Conservation (phyloP, 2,329 filamentous ascomycete species). For the Pezizomycotina sp. region DNA sequence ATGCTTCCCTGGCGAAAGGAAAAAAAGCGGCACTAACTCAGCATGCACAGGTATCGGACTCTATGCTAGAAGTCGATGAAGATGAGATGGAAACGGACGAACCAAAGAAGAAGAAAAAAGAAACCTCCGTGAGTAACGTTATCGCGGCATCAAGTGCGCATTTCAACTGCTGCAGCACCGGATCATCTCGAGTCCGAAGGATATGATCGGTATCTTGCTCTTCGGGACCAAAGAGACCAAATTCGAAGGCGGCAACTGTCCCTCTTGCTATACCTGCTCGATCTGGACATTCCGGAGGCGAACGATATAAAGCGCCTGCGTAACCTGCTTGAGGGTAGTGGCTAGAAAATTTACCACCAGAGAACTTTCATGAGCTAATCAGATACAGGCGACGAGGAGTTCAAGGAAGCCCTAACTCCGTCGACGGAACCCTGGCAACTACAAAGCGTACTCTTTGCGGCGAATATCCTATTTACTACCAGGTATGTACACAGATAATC, state of each 20-base stretch:
- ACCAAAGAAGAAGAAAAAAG: slow-evolving; percentile 22
- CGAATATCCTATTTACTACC: slow-evolving; percentile 90
- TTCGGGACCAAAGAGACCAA: slow-evolving; percentile 80
- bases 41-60: slow-evolving; percentile 44
- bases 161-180: slow-evolving; percentile 94
- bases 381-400: slow-evolving; percentile 49
- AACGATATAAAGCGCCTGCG: slow-evolving; percentile 70
- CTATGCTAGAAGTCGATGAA: slow-evolving; percentile 47
- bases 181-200: slow-evolving; percentile 88
- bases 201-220: slow-evolving; percentile 90
- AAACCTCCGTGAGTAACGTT: slow-evolving; percentile 51
- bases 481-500: slow-evolving; percentile 32
- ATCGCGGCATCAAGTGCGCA: slow-evolving; percentile 83
- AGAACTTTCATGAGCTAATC: background rate
- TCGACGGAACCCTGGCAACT: slow-evolving; percentile 57
- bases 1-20: background rate
- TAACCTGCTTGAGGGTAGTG: slow-evolving; percentile 45
- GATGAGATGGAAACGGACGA: slow-evolving; percentile 27
- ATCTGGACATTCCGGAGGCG: slow-evolving; percentile 74
- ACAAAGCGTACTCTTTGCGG: slow-evolving; percentile 81
- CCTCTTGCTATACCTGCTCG: slow-evolving; percentile 84
- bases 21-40: slow-evolving; percentile 2
- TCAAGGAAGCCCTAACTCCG: slow-evolving; percentile 51
- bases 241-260: slow-evolving; percentile 57
- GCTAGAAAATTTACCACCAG: background rate